phyloP scores from a whole-genome alignment of 2,329 filamentous ascomycete genomes.

The Scorias spongiosa region DNA sequence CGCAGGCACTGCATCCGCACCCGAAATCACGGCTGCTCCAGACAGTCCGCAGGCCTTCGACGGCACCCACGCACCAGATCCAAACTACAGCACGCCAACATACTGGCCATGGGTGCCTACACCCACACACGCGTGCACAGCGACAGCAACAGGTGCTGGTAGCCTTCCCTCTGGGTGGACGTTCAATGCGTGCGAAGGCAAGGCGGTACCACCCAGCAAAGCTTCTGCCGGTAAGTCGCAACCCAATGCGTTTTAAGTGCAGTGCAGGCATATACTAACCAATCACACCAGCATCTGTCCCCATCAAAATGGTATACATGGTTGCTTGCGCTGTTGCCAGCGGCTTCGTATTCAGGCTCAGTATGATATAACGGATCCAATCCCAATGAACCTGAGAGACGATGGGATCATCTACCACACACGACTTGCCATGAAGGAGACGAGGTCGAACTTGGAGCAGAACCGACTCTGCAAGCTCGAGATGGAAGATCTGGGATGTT shows the following conservation, averaged over 20 bases:
- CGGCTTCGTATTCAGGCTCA: conserved; percentile 27
- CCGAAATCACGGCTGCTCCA: conserved; percentile 46
- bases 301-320: conserved; percentile 37
- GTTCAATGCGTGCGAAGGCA: conserved; percentile 56
- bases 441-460: no score
- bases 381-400: conserved; percentile 21
- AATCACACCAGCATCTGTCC: conserved; percentile 30
- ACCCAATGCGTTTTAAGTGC: conserved; percentile 2
- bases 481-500: conserved; percentile 14
- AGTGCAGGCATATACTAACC: no score
- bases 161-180: conserved; percentile 68
- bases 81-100: conserved; percentile 40
- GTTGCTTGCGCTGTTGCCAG: conserved; percentile 29
- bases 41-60: conserved; percentile 51
- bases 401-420: no score
- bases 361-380: conserved; percentile 5
- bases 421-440: no score
- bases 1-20: conserved; percentile 40
- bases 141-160: conserved; percentile 28
- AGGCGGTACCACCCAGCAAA: conserved; percentile 59
- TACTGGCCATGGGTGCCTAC: conserved; percentile 54
- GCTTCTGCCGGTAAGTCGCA: conserved; percentile 47
- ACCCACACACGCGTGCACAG: conserved; percentile 18
- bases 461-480: conserved; percentile 4
- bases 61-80: conserved; percentile 43